Percentiles rank a stretch among this genome's conserved stretches.
These are phyloP conservation scores for Zymoseptoria pseudotritici DNA, from an alignment of 2,329 filamentous ascomycete genomes.

Conservation along the genomic window DNA sequence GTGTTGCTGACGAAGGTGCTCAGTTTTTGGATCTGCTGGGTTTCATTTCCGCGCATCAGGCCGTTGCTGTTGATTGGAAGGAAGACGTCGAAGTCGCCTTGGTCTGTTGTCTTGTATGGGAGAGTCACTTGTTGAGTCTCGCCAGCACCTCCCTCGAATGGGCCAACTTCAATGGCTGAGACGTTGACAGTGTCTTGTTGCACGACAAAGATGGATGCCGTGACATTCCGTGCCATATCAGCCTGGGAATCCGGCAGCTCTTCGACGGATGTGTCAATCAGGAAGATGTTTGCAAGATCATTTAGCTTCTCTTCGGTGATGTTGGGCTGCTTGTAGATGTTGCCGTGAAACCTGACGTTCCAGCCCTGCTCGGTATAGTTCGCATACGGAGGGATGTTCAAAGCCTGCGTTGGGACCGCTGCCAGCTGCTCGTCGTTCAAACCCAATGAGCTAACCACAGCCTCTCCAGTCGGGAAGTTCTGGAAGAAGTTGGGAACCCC, in stretches of 20 bases:
- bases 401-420: slow-evolving; percentile 59
- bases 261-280: slow-evolving; percentile 57
- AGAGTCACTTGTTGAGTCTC: slow-evolving; percentile 54
- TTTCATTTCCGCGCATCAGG: slow-evolving; percentile 57
- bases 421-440: slow-evolving; percentile 52
- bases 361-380: slow-evolving; percentile 74
- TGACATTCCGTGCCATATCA: slow-evolving; percentile 65
- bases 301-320: slow-evolving; percentile 59
- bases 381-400: slow-evolving; percentile 60
- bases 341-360: slow-evolving; percentile 70
- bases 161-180: slow-evolving; percentile 52
- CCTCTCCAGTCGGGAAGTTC: slow-evolving; percentile 51
- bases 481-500: slow-evolving; percentile 61
- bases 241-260: slow-evolving; percentile 53
- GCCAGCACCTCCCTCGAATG: slow-evolving; percentile 45
- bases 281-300: slow-evolving; percentile 61
- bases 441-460: slow-evolving; percentile 55
- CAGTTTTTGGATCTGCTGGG: slow-evolving; percentile 57
- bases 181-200: slow-evolving; percentile 61
- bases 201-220: slow-evolving; percentile 65
- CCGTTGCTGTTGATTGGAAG: slow-evolving; percentile 55
- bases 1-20: slow-evolving; percentile 59
- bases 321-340: slow-evolving; percentile 72
- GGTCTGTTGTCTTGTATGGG: slow-evolving; percentile 56
- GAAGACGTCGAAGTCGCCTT: slow-evolving; percentile 70